Evolutionary conservation across 1,284 basidiomycete species (phyloP), one percentile per base, ranked within the genome.

Genomic region (Moesziomyces sp.): DNA sequence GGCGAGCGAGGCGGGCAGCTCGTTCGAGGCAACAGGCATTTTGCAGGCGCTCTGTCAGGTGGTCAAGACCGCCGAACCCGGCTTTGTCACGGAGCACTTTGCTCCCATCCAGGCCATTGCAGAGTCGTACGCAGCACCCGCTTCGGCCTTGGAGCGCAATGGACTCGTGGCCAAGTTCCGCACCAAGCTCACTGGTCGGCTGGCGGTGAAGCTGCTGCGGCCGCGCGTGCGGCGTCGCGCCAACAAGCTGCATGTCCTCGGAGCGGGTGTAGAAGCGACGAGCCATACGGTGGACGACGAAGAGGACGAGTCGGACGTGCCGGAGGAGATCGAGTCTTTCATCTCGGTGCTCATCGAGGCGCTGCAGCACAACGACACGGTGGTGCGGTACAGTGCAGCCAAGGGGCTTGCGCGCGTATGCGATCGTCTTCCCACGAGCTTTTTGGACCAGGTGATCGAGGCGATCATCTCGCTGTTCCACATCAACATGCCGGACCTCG

Each of bases 311-410:
- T 89, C 91, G n/a, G 91, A 95, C 26, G 87, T 94, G 2, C 91
- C 93, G 0, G 91, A 92, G 51, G 90, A 91, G 54, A 88, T 94
- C 5, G 96, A 99, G 81, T 84, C 85, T 0, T 87, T 90, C 35
- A 86, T 98, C 16, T 90, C 92, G 65, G 88, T 90, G 40, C 85
- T 98, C 2, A 90, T 98, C 80, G 87, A 87, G 30, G 87, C 88
- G 13, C 85, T 98, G 21, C 91, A 93, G 78, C 93, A 98, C 85
- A 93, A 97, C 93, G 95, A 98, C 81, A 97, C 97, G 0, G 87
- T 94, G 30, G 94, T 99, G 21, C 91, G 97, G 48, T 99, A 94
- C 88, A 94, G 95, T 11, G 89, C 93, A 3, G 93, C 97, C 6
- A 99, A 99, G 85, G 93, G 93, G 26, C 86, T 98, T 13, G 92